These are phyloP conservation scores for Ensete ventricosum DNA, from an alignment of 176 grass and related monocot species.

Conservation along the genomic window DNA sequence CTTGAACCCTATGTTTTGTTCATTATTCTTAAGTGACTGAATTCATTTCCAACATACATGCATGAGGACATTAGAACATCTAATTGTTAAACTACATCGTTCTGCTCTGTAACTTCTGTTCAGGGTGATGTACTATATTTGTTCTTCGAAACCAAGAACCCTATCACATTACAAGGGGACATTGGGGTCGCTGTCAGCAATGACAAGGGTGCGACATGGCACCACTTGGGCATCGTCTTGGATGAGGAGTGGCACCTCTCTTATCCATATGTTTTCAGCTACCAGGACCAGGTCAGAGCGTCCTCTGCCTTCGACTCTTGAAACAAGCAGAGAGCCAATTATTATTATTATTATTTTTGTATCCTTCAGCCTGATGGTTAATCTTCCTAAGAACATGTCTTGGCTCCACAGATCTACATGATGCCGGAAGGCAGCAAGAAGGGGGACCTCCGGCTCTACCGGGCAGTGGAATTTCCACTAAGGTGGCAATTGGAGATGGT, in stretches of 20 bases:
- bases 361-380: too few relatives aligned
- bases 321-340: background rate
- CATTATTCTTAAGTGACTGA: too few relatives aligned
- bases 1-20: background rate
- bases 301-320: background rate
- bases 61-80: too few relatives aligned
- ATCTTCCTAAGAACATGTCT: background rate
- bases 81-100: background rate
- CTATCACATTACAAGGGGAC: constrained; percentile 56
- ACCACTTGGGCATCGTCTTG: constrained; percentile 57
- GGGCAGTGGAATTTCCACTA: constrained; percentile 53
- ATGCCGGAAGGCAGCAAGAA: constrained; percentile 88
- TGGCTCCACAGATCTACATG: constrained; percentile 55
- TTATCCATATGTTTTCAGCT: constrained; percentile 65
- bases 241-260: constrained; percentile 97
- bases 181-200: constrained; percentile 85
- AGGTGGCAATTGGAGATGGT: constrained; percentile 69
- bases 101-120: background rate
- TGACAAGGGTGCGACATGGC: constrained; percentile 66
- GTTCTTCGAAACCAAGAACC: constrained; percentile 85
- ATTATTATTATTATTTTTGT: background rate
- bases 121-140: constrained; percentile 65
- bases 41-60: too few relatives aligned
- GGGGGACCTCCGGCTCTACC: constrained; percentile 59
- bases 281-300: constrained; percentile 42